A percentile compares a stretch with the other conserved stretches of the same genome.
Conservation (phyloP, 1,284 basidiomycete genomes). For the Rugiboletus extremiorientalis region DNA sequence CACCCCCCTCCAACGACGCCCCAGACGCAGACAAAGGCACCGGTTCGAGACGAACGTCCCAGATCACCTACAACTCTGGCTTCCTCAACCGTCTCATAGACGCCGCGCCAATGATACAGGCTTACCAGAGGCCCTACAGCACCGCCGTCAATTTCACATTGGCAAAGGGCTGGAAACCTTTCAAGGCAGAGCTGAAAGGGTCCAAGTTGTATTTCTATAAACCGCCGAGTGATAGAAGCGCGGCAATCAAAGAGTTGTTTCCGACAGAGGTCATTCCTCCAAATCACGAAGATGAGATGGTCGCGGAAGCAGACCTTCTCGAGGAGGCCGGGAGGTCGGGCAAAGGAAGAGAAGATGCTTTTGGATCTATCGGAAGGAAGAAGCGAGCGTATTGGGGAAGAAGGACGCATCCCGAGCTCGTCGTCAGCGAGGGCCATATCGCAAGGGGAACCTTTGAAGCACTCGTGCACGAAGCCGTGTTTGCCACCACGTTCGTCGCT, state of each 20-base stretch:
- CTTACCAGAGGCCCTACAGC: slow-evolving; percentile 31
- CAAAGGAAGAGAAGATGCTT: slow-evolving; percentile 37
- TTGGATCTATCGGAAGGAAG: slow-evolving; percentile 42
- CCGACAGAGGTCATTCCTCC: slow-evolving; percentile 59
- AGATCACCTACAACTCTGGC: slow-evolving; percentile 70
- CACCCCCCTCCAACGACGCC: slow-evolving; percentile 46
- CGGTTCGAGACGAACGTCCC: slow-evolving; percentile 61
- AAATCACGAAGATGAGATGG: slow-evolving; percentile 45
- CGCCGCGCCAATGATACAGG: slow-evolving; percentile 40
- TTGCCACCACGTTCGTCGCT: slow-evolving; percentile 62
- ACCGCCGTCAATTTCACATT: slow-evolving; percentile 34
- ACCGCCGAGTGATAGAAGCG: slow-evolving; percentile 63
- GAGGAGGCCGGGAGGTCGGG: slow-evolving; percentile 28
- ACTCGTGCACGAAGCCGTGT: slow-evolving; percentile 74
- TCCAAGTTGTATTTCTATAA: slow-evolving; percentile 84
- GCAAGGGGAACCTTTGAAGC: slow-evolving; percentile 73
- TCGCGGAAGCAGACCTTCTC: slow-evolving; percentile 24
- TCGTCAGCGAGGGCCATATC: slow-evolving; percentile 43
- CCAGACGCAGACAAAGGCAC: slow-evolving; percentile 23
- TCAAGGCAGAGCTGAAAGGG: slow-evolving; percentile 77
- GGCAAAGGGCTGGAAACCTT: slow-evolving; percentile 78
- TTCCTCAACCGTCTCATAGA: slow-evolving; percentile 73
- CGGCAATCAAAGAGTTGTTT: slow-evolving; percentile 70
- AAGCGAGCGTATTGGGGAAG: slow-evolving; percentile 79
- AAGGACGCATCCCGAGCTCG: slow-evolving; percentile 68